Evolutionary conservation across 75 land plant species (phyloP), one percentile per base, ranked within the genome.

Genomic region (Gnetum montanum): DNA sequence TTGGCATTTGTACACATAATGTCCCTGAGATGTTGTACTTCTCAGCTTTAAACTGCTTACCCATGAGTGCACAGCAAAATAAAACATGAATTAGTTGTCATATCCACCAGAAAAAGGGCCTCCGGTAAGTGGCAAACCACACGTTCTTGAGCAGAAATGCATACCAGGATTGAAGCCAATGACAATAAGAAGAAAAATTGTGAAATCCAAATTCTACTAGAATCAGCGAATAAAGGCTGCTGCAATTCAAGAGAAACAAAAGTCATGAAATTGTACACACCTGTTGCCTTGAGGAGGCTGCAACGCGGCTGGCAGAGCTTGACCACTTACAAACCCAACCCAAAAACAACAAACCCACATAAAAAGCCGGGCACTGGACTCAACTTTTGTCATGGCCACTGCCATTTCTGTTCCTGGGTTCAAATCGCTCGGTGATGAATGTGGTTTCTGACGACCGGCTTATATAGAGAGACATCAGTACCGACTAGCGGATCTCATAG

Each of bases 11-110:
- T 61, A 61, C 35, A 33, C 36, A 36, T 61, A 53, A 12, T 23
- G 15, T 24, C 64, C 64, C 3, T 50, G 8, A 18, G 20, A 23
- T 10, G 64, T 49, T 44, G 29, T 61, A 16, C 55, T 61, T 25
- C 34, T 36, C 4, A 61, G 4, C 11, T 36, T 24, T 12, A 61
- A 30, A 26, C 64, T 61, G 43, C 11, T 2, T 27, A 4, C 16
- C 7, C 43, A 49, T 24, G 27, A 11, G 6, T n/a, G 1, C 26
- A 13, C 13, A 49, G 31, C 3, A 11, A 26, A 27, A 24, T 13
- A 10, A 49, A 18, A 8, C 3, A 15, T 26, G n/a, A 49, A 27
- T 16, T n/a, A 11, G 24, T 10, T 25, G 13, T 29, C 28, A n/a
- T 49, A 12, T 1, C 28, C 50, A 48, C 8, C 8, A 48, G 30